phyloP scores from a whole-genome alignment of 2,329 filamentous ascomycete genomes.

The Ophiostoma populinum region DNA sequence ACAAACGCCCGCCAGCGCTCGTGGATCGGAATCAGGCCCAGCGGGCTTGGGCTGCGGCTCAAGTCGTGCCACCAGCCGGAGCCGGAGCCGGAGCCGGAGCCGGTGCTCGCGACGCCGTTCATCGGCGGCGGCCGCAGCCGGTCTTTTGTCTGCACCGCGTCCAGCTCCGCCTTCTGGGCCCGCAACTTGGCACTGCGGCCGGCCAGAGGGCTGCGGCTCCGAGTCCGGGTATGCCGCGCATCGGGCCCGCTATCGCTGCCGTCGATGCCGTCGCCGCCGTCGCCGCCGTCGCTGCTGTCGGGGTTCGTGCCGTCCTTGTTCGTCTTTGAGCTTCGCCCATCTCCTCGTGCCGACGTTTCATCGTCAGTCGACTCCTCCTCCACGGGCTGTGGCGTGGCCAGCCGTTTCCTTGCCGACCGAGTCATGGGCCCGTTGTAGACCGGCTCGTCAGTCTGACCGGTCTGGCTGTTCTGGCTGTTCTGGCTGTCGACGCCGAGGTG shows the following conservation, averaged over 20 bases:
- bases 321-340: background rate
- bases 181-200: slow-evolving; percentile 4
- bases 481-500: slow-evolving; percentile 24
- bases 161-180: slow-evolving; percentile 14
- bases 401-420: slow-evolving; percentile 48
- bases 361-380: slow-evolving; percentile 39
- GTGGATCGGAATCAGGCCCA: slow-evolving; percentile 91
- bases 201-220: slow-evolving; percentile 54
- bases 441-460: slow-evolving; percentile 20
- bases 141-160: slow-evolving; percentile 29
- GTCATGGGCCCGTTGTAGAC: slow-evolving; percentile 59
- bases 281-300: slow-evolving; percentile 14
- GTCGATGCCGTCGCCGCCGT: slow-evolving; percentile 14
- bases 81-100: slow-evolving; percentile 18
- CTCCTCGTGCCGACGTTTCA: background rate
- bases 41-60: slow-evolving; percentile 78
- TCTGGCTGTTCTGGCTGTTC: no score
- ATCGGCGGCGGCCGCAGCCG: slow-evolving; percentile 53
- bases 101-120: slow-evolving; percentile 17
- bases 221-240: slow-evolving; percentile 45
- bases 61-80: slow-evolving; percentile 67
- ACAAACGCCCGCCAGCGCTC: slow-evolving; percentile 80
- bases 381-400: slow-evolving; percentile 38
- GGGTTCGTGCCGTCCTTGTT: slow-evolving; percentile 4
- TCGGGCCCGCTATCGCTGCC: slow-evolving; percentile 21